Evolutionary conservation across 176 grass and related monocot genomes (phyloP).

Genomic region (Olyra latifolia): DNA sequence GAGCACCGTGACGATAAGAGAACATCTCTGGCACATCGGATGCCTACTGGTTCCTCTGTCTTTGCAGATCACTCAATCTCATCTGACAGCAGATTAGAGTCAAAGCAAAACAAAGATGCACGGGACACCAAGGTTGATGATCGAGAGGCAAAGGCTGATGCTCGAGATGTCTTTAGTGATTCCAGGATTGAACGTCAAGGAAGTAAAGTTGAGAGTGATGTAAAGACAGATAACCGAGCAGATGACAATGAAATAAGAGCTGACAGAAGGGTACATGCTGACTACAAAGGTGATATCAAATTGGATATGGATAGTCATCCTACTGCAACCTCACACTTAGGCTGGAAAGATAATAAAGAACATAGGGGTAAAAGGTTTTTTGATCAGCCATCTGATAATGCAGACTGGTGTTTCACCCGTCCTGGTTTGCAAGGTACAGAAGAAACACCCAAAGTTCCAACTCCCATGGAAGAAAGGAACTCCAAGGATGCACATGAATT

Average conservation of each 20-base stretch:
- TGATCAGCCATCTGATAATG: slow-evolving; percentile 44
- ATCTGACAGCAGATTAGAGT: slow-evolving; percentile 62
- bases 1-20: slow-evolving; percentile 88
- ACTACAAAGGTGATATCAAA: slow-evolving; percentile 53
- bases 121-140: slow-evolving; percentile 52
- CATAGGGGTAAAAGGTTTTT: slow-evolving; percentile 56
- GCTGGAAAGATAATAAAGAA: slow-evolving; percentile 68
- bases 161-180: slow-evolving; percentile 38
- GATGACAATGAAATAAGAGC: slow-evolving; percentile 58
- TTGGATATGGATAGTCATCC: slow-evolving; percentile 59
- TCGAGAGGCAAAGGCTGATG: slow-evolving; percentile 51
- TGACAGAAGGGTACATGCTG: slow-evolving; percentile 47
- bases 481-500: slow-evolving; percentile 54
- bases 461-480: slow-evolving; percentile 30
- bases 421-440: slow-evolving; percentile 50
- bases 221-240: slow-evolving; percentile 44
- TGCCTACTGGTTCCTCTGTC: slow-evolving; percentile 44
- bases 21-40: slow-evolving; percentile 41
- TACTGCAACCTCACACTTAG: slow-evolving; percentile 43
- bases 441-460: slow-evolving; percentile 49
- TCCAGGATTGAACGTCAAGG: slow-evolving; percentile 45
- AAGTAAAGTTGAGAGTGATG: slow-evolving; percentile 61
- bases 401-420: slow-evolving; percentile 47
- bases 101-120: slow-evolving; percentile 56
- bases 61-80: slow-evolving; percentile 39